These are phyloP conservation scores for Lagenidium giganteum DNA, from an alignment of 352 stramenopile species.

Conservation along the genomic window DNA sequence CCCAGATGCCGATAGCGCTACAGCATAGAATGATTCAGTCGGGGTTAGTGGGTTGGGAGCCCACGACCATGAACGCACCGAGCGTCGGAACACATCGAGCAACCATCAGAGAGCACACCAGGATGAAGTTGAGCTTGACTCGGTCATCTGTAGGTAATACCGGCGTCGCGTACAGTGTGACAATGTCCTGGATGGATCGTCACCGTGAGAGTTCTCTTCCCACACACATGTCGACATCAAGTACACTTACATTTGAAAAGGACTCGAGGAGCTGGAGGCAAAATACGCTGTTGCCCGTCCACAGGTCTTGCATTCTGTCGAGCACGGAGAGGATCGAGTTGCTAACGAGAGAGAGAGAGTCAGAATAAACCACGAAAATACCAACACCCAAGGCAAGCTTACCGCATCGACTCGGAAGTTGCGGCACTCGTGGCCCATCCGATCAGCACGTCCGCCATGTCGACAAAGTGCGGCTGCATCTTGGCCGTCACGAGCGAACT, in stretches of 20 bases:
- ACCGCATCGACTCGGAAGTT: slow-evolving; percentile 16
- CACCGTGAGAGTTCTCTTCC: too few species aligned
- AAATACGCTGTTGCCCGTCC: slow-evolving; percentile 27
- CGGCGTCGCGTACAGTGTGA: slow-evolving; percentile 8
- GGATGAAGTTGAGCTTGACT: slow-evolving; percentile 17
- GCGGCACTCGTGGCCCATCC: slow-evolving; percentile 20
- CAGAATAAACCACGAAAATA: not conserved
- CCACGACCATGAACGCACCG: slow-evolving; percentile 4
- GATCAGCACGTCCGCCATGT: slow-evolving; percentile 25
- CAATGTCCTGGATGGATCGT: slow-evolving; percentile 19
- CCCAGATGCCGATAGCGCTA: too few species aligned
- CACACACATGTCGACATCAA: too few species aligned
- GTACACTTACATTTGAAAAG: slow-evolving; percentile 17
- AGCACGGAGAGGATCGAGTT: slow-evolving; percentile 19
- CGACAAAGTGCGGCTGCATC: slow-evolving; percentile 26
- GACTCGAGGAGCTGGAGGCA: slow-evolving; percentile 21
- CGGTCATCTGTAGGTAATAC: slow-evolving; percentile 6
- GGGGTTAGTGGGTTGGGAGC: not conserved
- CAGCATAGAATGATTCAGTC: not conserved
- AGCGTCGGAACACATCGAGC: slow-evolving; percentile 14
- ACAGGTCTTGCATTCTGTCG: slow-evolving; percentile 23
- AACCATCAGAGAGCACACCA: slow-evolving; percentile 24
- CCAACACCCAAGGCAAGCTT: not conserved
- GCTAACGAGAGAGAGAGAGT: slow-evolving; percentile 4
- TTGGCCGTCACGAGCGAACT: slow-evolving; percentile 12